A percentile compares a stretch with the other conserved stretches of the same genome.
These are phyloP conservation scores for Leccinum boreale DNA, from an alignment of 768 basidiomycete species.

Conservation along the genomic window DNA sequence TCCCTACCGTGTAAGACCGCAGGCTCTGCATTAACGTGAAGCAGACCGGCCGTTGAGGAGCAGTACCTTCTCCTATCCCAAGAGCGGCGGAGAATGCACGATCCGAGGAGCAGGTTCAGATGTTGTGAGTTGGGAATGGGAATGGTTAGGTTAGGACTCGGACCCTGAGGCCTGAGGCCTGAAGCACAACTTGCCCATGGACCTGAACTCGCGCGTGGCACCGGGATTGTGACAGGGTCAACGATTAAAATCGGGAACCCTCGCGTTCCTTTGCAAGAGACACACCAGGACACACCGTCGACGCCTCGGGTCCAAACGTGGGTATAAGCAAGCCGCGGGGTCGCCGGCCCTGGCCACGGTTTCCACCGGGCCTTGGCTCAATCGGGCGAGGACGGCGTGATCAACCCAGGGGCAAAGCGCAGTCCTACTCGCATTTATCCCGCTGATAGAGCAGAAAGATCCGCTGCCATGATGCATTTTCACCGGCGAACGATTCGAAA, in stretches of 20 bases:
- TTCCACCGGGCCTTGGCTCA: background rate
- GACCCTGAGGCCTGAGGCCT: background rate
- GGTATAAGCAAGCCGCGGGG: background rate
- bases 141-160: background rate
- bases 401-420: background rate
- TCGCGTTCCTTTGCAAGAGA: background rate
- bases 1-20: conserved; percentile 3
- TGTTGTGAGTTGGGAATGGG: background rate
- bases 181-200: background rate
- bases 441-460: background rate
- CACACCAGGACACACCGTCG: background rate
- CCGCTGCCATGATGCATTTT: background rate
- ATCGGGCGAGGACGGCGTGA: background rate
- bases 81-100: background rate
- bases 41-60: background rate
- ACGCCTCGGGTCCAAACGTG: background rate
- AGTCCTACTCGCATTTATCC: background rate
- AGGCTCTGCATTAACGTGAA: background rate
- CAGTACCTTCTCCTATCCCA: background rate
- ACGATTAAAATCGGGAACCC: background rate
- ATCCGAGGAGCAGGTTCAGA: background rate
- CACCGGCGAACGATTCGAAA: background rate
- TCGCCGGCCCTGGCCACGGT: background rate
- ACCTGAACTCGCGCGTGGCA: background rate
- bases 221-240: background rate